phyloP scores from a whole-genome alignment of 2,329 filamentous ascomycete species.

The Xenosphaeropsis pyriputrescens region DNA sequence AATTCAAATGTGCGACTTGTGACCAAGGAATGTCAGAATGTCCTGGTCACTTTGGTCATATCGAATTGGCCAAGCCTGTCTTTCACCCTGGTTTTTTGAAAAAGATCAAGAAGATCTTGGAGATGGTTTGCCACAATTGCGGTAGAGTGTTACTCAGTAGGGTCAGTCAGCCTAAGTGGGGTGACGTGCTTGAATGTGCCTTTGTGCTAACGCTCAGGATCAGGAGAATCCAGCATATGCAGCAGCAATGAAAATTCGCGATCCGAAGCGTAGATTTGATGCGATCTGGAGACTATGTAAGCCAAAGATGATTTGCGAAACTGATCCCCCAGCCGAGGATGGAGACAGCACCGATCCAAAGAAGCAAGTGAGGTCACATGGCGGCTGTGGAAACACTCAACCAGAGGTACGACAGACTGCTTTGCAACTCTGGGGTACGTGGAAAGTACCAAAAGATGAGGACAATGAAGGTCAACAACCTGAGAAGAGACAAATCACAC shows the following conservation, averaged over 20 bases:
- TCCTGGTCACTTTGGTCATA: conserved; percentile 96
- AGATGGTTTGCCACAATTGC: conserved; percentile 98
- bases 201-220: conserved; percentile 44
- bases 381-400: conserved; percentile 84
- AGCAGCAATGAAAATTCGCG: conserved; percentile 69
- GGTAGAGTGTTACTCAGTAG: conserved; percentile 94
- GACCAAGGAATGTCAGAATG: conserved; percentile 92
- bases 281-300: conserved; percentile 87
- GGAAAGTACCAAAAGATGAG: conserved; percentile 59
- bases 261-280: conserved; percentile 90
- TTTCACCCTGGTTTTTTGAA: conserved; percentile 94
- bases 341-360: conserved; percentile 46
- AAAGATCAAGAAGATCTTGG: conserved; percentile 98
- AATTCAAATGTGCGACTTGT: conserved; percentile 92
- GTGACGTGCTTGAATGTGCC: conserved; percentile 33
- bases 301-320: conserved; percentile 72
- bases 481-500: conserved; percentile 71
- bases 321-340: conserved; percentile 53
- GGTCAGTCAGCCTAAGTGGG: conserved; percentile 65
- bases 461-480: conserved; percentile 54
- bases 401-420: conserved; percentile 80
- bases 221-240: conserved; percentile 76
- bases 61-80: conserved; percentile 91
- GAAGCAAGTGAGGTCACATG: conserved; percentile 46
- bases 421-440: conserved; percentile 64